Percentiles rank a stretch among this genome's conserved stretches.
phyloP scores from a whole-genome alignment of 1,139 yeast species.

The Pichia sp. region DNA sequence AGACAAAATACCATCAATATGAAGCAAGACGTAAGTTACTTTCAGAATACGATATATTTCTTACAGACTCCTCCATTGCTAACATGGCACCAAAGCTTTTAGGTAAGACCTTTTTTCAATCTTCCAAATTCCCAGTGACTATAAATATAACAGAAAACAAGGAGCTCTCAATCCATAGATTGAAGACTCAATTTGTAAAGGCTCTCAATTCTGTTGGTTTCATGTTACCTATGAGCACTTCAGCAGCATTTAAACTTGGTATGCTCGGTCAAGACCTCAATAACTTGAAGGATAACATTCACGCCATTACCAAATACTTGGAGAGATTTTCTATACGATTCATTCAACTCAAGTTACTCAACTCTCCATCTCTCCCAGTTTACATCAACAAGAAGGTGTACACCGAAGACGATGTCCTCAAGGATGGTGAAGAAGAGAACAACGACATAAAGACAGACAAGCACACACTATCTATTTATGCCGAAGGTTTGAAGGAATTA shows the following conservation, averaged over 20 bases:
- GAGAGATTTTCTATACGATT: conserved; percentile 44
- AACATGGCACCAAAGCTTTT: conserved; percentile 75
- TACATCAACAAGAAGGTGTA: conserved; percentile 60
- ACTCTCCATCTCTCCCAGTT: conserved; percentile 81
- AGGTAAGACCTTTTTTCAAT: conserved; percentile 70
- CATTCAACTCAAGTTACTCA: conserved; percentile 58
- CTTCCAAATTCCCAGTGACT: conserved; percentile 65
- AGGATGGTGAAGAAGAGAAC: conserved; percentile 12
- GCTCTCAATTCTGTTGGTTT: conserved; percentile 53
- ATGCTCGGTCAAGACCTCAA: conserved; percentile 31
- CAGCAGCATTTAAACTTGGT: conserved; percentile 64
- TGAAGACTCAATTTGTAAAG: conserved; percentile 54
- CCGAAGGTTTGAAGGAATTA: conserved; percentile 73
- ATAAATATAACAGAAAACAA: conserved; percentile 36
- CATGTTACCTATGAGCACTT: conserved; percentile 70
- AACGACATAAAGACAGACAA: conserved; percentile 8
- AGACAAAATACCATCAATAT: conserved; percentile 59
- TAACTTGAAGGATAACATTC: conserved; percentile 47
- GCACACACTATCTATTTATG: conserved; percentile 50
- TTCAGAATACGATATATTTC: conserved; percentile 59
- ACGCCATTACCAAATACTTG: conserved; percentile 48
- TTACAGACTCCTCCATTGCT: conserved; percentile 77
- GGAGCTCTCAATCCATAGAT: conserved; percentile 44
- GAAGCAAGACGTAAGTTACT: conserved; percentile 65
- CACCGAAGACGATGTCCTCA: conserved; percentile 32